Base-by-base conservation (phyloP, 257 asterid species). In the Handroanthus guayacan region DNA sequence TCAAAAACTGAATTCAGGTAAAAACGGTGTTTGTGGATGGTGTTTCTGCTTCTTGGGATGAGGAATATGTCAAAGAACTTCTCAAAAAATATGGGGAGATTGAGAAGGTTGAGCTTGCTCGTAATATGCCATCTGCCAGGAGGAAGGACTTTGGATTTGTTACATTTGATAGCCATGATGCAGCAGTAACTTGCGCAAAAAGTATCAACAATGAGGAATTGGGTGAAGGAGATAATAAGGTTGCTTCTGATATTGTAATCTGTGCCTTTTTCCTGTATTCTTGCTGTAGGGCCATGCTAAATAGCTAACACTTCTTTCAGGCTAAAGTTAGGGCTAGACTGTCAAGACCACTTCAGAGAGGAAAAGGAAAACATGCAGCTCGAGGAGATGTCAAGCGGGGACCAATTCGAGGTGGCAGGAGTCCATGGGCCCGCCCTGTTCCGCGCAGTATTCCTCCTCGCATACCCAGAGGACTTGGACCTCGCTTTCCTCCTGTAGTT, bases 131-230 rank as follows among this genome's bases (percentile, higher is more conserved):
- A 68, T 89, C 99, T 7, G 99, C 99, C 56, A 90, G 92, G 90
- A 88, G 99, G 84, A 95, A 88, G 84, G 99, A 95, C 83, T 95
- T 95, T 73, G 99, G 99, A 72, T 95, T 95, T 67, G 98, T 95
- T 34, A 88, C 97, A 5, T 95, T 95, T 76, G 93, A 84, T 78
- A 79, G 88, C 71, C 99, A 95, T 74, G 98, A 95, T 69, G 92
- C 97, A 43, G 99, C 98, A 14, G 91, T 93, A 39, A 84, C 86
- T 57, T 95, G 99, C 71, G 97, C 97, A 51, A 93, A 93, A 86
- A 79, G 87, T 81, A 95, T 95, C 80, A 93, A 95, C 77, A 95
- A 95, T 41, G 95, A 89, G 75, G 97, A 91, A 72, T 70, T 95
- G 90, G 97, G 98, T 64, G 98, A 91, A 88, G 97, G 96, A 57